These are phyloP conservation scores for Triticum dicoccoides DNA, from an alignment of 176 grass and related monocot genomes.

Conservation along the genomic window DNA sequence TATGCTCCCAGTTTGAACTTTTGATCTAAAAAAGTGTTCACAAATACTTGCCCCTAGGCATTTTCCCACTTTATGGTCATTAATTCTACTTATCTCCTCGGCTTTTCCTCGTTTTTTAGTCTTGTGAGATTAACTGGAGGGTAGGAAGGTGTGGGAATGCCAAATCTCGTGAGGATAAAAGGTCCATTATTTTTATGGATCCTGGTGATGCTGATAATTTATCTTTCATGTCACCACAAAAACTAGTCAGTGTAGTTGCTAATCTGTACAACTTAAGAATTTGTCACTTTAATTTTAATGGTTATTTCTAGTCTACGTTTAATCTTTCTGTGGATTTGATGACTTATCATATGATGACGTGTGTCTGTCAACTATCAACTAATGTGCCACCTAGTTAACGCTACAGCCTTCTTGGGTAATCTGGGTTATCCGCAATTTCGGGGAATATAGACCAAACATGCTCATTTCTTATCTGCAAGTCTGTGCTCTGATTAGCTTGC, in stretches of 20 bases:
- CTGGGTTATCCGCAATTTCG: slow-evolving; percentile 1
- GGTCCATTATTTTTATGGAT: slow-evolving; percentile 15
- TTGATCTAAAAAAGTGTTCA: neutral
- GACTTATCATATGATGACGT: neutral
- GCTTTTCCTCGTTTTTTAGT: neutral
- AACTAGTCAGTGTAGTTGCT: slow-evolving; percentile 10
- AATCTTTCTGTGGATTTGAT: neutral
- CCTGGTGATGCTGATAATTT: slow-evolving; percentile 8
- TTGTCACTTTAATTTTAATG: neutral
- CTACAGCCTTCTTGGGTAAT: neutral
- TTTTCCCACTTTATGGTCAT: neutral
- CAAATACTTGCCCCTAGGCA: neutral
- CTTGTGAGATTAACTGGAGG: slow-evolving; percentile 3
- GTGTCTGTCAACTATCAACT: neutral
- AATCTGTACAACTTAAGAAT: neutral
- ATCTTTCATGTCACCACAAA: slow-evolving; percentile 11
- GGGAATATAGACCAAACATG: neutral
- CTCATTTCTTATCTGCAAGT: slow-evolving; percentile 12
- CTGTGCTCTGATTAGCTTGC: neutral
- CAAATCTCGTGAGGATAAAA: neutral
- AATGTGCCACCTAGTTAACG: slow-evolving; percentile 1
- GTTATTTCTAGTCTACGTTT: slow-evolving; percentile 4
- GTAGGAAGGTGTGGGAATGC: neutral
- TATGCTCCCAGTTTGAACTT: neutral
- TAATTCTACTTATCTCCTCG: neutral